Base-by-base conservation (phyloP, 2,329 filamentous ascomycete species). In the Dactylonectria macrodidyma region DNA sequence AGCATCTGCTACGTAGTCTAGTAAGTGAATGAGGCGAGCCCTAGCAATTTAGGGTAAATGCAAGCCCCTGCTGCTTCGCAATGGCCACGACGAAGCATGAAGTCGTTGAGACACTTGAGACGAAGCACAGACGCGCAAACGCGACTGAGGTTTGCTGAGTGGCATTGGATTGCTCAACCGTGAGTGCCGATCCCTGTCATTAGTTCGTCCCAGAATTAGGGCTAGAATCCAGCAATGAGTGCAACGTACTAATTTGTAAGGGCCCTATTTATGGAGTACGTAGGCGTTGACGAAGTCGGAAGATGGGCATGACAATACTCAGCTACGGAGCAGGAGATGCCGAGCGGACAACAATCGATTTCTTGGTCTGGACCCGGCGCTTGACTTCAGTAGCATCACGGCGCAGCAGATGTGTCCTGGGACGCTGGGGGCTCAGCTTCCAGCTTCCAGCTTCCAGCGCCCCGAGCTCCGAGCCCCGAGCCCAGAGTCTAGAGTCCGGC, bases 51-150 rank as follows among this genome's bases (percentile, higher is more conserved):
- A 50, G 47, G 47, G 47, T 50, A 50, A 5, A 44, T 7, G 8
- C 16, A 8, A 44, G 19, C 16, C 41, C 41, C 14, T 44, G 41
- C 16, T 44, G 41, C 41, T 44, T 44, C 41, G 8, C 41, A n/a
- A 44, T 51, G 60, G 52, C 10, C 51, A 24, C 51, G 34, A 44
- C 26, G 48, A 38, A 41, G 60, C 60, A 63, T 58, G 60, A 51
- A 50, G n/a, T 19, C 22, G 44, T 36, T 56, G 46, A 57, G 60
- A 44, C 46, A 63, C 54, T 44, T 38, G 60, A 57, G 60, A 63
- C 54, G 54, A 63, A 57, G 60, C 60, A 63, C 60, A 57, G 60
- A 63, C 60, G 22, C 54, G 55, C 46, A 63, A 55, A 46, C 36
- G 36, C 30, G 22, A 46, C 44, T 34, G 34, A 54, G 54, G 60